Evolutionary conservation across 441 rosid species (phyloP).

Genomic region (Gossypium laxum): DNA sequence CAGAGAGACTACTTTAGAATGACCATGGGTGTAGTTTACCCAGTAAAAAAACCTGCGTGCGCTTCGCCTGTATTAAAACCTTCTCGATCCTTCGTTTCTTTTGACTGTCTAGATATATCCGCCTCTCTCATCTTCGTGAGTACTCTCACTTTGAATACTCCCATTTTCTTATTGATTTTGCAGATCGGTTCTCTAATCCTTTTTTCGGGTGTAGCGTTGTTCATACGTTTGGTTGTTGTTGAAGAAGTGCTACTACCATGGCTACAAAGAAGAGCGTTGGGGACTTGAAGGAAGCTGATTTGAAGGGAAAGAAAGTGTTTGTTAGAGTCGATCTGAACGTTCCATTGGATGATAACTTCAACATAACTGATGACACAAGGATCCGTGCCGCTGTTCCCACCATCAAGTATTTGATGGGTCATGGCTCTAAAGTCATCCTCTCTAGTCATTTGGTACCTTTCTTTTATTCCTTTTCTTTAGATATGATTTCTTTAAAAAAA

Average conservation of each 20-base stretch:
- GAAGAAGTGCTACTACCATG: slow-evolving; percentile 26
- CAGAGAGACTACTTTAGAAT: too few relatives aligned
- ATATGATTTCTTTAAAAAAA: neutral
- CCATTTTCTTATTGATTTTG: neutral
- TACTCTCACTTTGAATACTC: neutral
- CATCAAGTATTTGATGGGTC: slow-evolving; percentile 61
- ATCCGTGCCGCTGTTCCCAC: slow-evolving; percentile 89
- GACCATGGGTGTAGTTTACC: too few relatives aligned
- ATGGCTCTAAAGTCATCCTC: slow-evolving; percentile 70
- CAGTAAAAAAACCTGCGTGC: too few relatives aligned
- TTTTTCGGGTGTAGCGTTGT: slow-evolving; percentile 4
- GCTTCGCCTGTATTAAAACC: neutral
- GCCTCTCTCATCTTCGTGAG: neutral
- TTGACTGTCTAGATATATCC: neutral
- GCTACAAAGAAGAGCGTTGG: slow-evolving; percentile 82
- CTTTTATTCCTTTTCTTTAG: neutral
- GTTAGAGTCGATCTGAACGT: slow-evolving; percentile 92
- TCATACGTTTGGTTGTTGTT: neutral
- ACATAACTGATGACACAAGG: slow-evolving; percentile 86
- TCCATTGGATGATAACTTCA: slow-evolving; percentile 73
- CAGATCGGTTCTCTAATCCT: neutral
- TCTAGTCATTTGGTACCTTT: slow-evolving; percentile 52
- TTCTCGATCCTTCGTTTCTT: neutral
- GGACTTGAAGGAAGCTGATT: slow-evolving; percentile 53
- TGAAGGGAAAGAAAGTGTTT: slow-evolving; percentile 87